Conservation (phyloP, 1,284 basidiomycete genomes). For the Porodaedalea pini region DNA sequence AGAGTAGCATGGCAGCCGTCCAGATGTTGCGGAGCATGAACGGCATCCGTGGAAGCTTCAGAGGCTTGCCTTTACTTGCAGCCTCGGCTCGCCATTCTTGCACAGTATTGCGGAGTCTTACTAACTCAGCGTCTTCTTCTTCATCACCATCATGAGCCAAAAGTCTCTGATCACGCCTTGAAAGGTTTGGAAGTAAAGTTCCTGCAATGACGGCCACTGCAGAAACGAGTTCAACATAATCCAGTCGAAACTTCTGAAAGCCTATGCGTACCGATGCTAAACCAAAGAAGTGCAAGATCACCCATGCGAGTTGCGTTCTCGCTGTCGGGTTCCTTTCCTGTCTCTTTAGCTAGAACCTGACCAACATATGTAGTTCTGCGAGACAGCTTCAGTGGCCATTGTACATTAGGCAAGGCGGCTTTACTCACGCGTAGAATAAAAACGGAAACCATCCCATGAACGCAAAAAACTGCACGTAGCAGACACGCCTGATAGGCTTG, state of each 20-base stretch:
- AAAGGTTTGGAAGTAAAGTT: constrained; percentile 77
- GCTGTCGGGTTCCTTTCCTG: constrained; percentile 65
- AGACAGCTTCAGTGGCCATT: not conserved
- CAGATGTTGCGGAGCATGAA: constrained; percentile 89
- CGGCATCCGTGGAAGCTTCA: constrained; percentile 80
- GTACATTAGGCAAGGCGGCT: constrained; percentile 4
- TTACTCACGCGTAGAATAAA: constrained; percentile 80
- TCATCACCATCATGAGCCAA: constrained; percentile 68
- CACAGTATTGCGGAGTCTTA: constrained; percentile 66
- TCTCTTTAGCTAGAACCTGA: constrained; percentile 84
- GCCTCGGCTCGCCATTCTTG: constrained; percentile 81
- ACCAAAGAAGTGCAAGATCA: constrained; percentile 85
- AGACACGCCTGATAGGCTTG: constrained; percentile 80
- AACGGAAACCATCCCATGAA: constrained; percentile 97
- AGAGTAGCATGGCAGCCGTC: constrained; percentile 81
- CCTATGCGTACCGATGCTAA: constrained; percentile 72
- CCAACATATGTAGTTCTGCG: constrained; percentile 84
- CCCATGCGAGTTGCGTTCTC: constrained; percentile 84
- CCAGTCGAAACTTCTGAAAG: not conserved
- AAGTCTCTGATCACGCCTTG: constrained; percentile 73
- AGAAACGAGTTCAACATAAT: constrained; percentile 12
- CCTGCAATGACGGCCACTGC: constrained; percentile 84
- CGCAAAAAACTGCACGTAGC: constrained; percentile 86
- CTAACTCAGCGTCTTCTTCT: constrained; percentile 69
- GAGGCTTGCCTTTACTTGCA: constrained; percentile 61